A percentile compares a stretch with the other conserved stretches of the same genome.
phyloP scores from a whole-genome alignment of 2,329 filamentous ascomycete species.

The Paraconiothyrium sp. region DNA sequence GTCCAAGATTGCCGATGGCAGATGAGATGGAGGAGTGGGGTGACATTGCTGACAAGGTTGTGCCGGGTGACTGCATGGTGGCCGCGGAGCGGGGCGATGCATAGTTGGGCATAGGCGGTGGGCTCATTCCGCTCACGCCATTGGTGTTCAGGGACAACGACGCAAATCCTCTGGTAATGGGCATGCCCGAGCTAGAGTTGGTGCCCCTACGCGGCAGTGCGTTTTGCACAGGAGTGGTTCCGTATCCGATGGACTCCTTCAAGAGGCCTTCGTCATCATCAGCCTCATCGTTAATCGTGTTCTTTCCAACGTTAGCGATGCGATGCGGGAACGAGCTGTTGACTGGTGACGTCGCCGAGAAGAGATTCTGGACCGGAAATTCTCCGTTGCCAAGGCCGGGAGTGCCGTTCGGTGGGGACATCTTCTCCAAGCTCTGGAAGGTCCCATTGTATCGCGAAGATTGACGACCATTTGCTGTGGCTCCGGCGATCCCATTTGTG shows the following conservation, averaged over 20 bases:
- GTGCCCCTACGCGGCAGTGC: constrained; percentile 71
- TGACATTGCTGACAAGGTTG: constrained; percentile 51
- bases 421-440: constrained; percentile 69
- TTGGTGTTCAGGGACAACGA: constrained; percentile 76
- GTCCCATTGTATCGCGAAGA: constrained; percentile 68
- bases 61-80: constrained; percentile 61
- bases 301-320: constrained; percentile 67
- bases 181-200: constrained; percentile 76
- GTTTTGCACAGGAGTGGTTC: constrained; percentile 67
- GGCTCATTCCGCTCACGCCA: constrained; percentile 54
- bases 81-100: constrained; percentile 59
- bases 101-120: constrained; percentile 65
- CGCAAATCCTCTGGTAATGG: constrained; percentile 70
- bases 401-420: constrained; percentile 67
- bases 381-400: constrained; percentile 65
- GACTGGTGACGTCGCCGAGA: constrained; percentile 78
- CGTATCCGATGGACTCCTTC: constrained; percentile 76
- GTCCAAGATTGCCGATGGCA: constrained; percentile 58
- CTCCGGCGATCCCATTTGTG: constrained; percentile 57
- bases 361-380: constrained; percentile 71
- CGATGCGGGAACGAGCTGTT: constrained; percentile 73
- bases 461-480: constrained; percentile 56
- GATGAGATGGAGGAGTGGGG: constrained; percentile 66
- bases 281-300: constrained; percentile 74
- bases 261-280: constrained; percentile 79